Conservation (phyloP, 768 basidiomycete genomes). For the Lentinula raphanica region DNA sequence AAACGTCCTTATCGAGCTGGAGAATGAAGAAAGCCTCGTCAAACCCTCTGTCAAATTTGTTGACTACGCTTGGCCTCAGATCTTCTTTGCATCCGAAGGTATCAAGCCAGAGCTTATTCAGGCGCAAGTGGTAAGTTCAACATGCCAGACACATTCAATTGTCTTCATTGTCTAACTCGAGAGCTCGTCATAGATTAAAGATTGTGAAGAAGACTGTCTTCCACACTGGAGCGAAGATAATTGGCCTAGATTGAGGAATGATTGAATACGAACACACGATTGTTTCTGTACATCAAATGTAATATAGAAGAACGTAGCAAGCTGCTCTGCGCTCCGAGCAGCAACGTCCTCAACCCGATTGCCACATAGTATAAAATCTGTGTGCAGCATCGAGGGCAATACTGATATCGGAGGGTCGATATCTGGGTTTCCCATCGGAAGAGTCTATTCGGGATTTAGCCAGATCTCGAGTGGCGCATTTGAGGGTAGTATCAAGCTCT, state of each 20-base stretch:
- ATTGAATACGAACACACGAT: too few species aligned
- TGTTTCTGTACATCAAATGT: too few species aligned
- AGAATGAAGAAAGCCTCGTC: not conserved
- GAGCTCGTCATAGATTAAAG: not conserved
- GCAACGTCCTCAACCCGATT: too few species aligned
- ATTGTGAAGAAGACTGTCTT: not conserved
- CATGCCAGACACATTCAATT: too few species aligned
- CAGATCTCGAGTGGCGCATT: constrained; percentile 3
- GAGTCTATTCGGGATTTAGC: constrained; percentile 25
- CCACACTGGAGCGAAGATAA: not conserved
- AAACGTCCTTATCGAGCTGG: not conserved
- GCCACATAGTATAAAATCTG: too few species aligned
- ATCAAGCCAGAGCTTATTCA: not conserved
- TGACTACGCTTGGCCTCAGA: not conserved
- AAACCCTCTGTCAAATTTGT: not conserved
- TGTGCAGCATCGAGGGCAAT: not conserved
- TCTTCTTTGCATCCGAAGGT: not conserved
- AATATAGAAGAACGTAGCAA: too few species aligned
- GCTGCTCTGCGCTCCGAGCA: too few species aligned
- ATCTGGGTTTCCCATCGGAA: constrained; percentile 17
- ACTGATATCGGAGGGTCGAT: not conserved
- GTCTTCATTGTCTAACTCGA: not conserved
- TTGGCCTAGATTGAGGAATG: not conserved
- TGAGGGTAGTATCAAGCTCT: constrained; percentile 4
- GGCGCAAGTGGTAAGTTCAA: not conserved